Evolutionary conservation across 768 basidiomycete genomes (phyloP).

Genomic region (Podaxis rugospora): DNA sequence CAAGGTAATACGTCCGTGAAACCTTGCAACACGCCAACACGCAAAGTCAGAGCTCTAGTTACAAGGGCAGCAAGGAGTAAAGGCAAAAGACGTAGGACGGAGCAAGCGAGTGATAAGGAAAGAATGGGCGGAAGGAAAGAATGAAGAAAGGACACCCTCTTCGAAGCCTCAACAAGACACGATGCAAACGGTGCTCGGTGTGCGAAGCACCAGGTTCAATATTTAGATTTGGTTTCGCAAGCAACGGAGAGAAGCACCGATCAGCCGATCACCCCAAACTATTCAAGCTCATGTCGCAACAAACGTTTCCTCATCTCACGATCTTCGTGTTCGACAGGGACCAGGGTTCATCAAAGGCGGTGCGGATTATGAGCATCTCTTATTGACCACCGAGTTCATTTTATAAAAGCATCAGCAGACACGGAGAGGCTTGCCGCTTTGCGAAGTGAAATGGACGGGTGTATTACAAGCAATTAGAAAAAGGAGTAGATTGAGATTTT

Average conservation of each 20-base stretch:
- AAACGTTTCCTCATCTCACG: not conserved
- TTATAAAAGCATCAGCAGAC: not conserved
- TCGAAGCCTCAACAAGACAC: not conserved
- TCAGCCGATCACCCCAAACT: no score
- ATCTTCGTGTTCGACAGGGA: not conserved
- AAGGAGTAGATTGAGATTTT: slow-evolving; percentile 9
- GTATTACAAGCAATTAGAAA: slow-evolving; percentile 4
- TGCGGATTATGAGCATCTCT: no score
- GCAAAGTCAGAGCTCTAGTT: not conserved
- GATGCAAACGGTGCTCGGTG: not conserved
- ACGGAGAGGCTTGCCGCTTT: not conserved
- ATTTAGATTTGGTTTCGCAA: not conserved
- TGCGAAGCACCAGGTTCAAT: not conserved
- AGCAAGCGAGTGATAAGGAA: not conserved
- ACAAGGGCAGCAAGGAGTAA: not conserved
- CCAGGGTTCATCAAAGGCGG: not conserved
- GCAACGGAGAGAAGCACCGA: no score
- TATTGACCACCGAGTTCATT: not conserved
- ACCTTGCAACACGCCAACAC: not conserved
- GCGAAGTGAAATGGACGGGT: not conserved
- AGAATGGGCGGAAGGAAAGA: not conserved
- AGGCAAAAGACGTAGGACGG: not conserved
- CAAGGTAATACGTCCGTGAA: not conserved
- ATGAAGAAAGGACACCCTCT: not conserved
- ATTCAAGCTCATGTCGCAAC: not conserved